Base-by-base conservation (phyloP, 2,329 filamentous ascomycete genomes). In the Penicillium sp. region DNA sequence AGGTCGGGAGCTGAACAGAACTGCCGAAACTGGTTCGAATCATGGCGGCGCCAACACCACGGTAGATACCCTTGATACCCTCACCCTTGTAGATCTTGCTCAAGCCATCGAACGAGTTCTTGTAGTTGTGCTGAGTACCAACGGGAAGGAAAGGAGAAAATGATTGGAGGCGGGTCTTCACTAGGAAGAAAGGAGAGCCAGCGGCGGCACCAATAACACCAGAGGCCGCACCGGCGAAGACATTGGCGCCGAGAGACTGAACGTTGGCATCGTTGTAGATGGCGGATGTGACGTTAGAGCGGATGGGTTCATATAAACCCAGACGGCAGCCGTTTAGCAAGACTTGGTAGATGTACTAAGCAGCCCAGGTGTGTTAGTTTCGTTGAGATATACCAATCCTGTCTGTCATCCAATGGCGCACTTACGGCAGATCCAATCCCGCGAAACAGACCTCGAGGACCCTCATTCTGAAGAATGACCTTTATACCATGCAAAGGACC, bases 251-350 rank as follows among this genome's bases (percentile, higher is more conserved):
- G 55, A 97, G 83, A 64, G 86, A 93, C 75, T 99, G 94, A 26
- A 87, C 83, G n/a, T 82, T 81, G 29, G 84, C 72, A 72, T 95
- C 88, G 58, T 84, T 81, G 76, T 90, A 89, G 54, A 96, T 74
- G 48, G 89, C 77, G 6, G 78, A 81, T 1, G 91, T 87, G 43
- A 96, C 72, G 22, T 80, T 81, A 47, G 85, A 82, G 70, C 94
- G 90, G 77, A 97, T 85, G 5, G 94, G 94, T 73, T 99, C 94
- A 81, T 99, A 99, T 81, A 99, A 97, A 58, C 94, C 92, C 53
- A 99, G 81, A 53, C 94, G 90, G 77, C 92, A 99, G 68, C 94
- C 94, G 74, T 99, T 99, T 68, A 99, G 86, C 49, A 96, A 85
- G 69, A 97, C 85, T 78, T 99, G 94, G 79, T 99, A 99, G 70